These are phyloP conservation scores for Globisporangium camurandrum DNA, from an alignment of 352 stramenopile species.

Conservation along the genomic window DNA sequence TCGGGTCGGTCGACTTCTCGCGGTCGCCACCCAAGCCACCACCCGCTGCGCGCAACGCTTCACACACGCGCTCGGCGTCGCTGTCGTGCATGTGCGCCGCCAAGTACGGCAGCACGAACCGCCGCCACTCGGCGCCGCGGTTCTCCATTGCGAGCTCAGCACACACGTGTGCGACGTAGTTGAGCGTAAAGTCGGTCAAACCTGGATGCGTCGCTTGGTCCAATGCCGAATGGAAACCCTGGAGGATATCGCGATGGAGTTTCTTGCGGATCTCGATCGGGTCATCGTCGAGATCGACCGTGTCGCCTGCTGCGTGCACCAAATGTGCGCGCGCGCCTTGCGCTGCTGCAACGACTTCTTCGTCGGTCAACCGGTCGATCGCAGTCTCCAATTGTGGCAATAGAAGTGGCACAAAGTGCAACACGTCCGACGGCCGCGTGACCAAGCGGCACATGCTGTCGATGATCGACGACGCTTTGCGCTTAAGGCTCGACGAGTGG, in stretches of 20 bases:
- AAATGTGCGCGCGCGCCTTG: conserved; percentile 52
- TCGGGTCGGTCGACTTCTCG: conserved; percentile 50
- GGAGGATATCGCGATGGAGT: conserved; percentile 36
- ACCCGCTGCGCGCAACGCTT: conserved; percentile 40
- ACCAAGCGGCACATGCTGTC: conserved; percentile 91
- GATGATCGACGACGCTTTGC: conserved; percentile 89
- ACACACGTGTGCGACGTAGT: conserved; percentile 59
- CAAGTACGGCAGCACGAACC: conserved; percentile 44
- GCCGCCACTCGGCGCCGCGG: conserved; percentile 45
- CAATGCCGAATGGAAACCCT: conserved; percentile 33
- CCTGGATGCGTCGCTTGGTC: conserved; percentile 38
- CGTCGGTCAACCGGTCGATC: conserved; percentile 88
- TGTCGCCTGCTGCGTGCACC: conserved; percentile 48
- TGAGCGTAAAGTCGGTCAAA: conserved; percentile 41
- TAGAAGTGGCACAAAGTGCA: conserved; percentile 88
- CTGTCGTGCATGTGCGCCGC: conserved; percentile 44
- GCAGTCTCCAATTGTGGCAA: conserved; percentile 90
- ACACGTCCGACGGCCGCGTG: conserved; percentile 78
- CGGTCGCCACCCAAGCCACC: conserved; percentile 42
- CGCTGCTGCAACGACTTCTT: conserved; percentile 79
- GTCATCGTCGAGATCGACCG: conserved; percentile 39
- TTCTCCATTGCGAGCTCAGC: conserved; percentile 50
- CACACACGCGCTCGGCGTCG: conserved; percentile 40
- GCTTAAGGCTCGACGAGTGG: conserved; percentile 88
- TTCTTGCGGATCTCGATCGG: conserved; percentile 48